A percentile compares a stretch with the other conserved stretches of the same genome.
phyloP scores from a whole-genome alignment of 495 filamentous ascomycete species.

The Barbatosphaeria neglecta region DNA sequence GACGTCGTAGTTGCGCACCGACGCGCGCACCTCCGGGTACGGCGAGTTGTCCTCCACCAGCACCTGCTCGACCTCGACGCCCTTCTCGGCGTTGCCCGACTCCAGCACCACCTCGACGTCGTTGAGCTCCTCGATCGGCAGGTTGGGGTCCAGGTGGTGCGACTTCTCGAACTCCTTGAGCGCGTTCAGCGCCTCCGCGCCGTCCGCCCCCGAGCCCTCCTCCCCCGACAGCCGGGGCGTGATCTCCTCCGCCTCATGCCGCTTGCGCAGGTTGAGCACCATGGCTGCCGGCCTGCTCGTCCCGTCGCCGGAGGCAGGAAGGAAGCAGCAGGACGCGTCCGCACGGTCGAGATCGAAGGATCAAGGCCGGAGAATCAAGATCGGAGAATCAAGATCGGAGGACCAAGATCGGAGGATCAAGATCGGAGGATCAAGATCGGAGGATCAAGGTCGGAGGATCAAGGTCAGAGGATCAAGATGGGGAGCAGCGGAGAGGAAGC shows the following conservation, averaged over 20 bases:
- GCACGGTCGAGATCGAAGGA: background rate
- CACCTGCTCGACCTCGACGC: conserved; percentile 42
- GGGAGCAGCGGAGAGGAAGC: too few species aligned
- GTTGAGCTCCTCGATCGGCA: conserved; percentile 49
- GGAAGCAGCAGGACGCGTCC: background rate
- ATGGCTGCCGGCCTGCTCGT: background rate
- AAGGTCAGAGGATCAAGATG: too few species aligned
- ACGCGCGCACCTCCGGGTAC: conserved; percentile 55
- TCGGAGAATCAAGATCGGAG: too few species aligned
- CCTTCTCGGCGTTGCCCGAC: conserved; percentile 39
- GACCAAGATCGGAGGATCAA: too few species aligned
- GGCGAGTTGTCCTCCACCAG: conserved; percentile 55
- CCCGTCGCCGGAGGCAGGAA: background rate
- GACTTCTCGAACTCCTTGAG: conserved; percentile 42
- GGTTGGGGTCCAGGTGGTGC: conserved; percentile 59
- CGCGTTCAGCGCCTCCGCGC: conserved; percentile 19
- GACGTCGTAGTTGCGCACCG: conserved; percentile 53
- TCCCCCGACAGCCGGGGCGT: conserved; percentile 8
- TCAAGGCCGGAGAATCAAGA: too few species aligned
- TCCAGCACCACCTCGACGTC: conserved; percentile 50
- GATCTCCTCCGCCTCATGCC: conserved; percentile 10
- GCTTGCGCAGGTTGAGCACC: conserved; percentile 13
- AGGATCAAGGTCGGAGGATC: too few species aligned
- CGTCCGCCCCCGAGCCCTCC: background rate
- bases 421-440: too few species aligned